Evolutionary conservation across 768 basidiomycete genomes (phyloP).

Genomic region (Boletus sp.): DNA sequence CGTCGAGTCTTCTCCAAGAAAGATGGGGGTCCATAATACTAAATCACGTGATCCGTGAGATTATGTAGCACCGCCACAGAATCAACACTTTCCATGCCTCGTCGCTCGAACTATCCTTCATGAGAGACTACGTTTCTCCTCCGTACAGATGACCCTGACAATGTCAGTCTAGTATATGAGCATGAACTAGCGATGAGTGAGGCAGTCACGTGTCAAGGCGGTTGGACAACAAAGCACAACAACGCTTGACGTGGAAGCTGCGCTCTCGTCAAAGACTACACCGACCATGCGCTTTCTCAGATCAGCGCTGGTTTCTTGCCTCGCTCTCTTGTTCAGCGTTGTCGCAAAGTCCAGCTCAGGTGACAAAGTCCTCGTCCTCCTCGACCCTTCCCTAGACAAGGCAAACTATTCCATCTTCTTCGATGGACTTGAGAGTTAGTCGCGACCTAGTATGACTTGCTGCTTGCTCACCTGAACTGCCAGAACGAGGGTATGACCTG

Average conservation of each 20-base stretch:
- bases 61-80: background rate
- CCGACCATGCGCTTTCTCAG: slow-evolving; percentile 29
- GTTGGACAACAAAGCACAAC: too few species aligned
- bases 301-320: slow-evolving; percentile 26
- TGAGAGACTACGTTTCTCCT: too few species aligned
- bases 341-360: slow-evolving; percentile 76
- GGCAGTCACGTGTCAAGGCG: too few species aligned
- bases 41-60: slow-evolving; percentile 27
- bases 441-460: background rate
- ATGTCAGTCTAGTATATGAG: too few species aligned
- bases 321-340: slow-evolving; percentile 26
- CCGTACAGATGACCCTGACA: too few species aligned
- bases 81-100: too few species aligned
- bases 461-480: slow-evolving; percentile 1
- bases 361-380: slow-evolving; percentile 78
- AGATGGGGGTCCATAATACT: background rate
- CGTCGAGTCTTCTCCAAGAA: background rate
- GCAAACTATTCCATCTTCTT: slow-evolving; percentile 83
- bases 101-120: too few species aligned
- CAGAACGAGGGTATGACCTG: slow-evolving; percentile 81
- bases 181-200: too few species aligned
- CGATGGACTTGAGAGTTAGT: slow-evolving; percentile 67
- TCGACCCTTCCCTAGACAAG: slow-evolving; percentile 69
- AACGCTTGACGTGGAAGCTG: background rate
- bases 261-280: too few species aligned